Evolutionary conservation across 2,329 filamentous ascomycete species (phyloP).

Genomic region (Xylariaceae sp.): DNA sequence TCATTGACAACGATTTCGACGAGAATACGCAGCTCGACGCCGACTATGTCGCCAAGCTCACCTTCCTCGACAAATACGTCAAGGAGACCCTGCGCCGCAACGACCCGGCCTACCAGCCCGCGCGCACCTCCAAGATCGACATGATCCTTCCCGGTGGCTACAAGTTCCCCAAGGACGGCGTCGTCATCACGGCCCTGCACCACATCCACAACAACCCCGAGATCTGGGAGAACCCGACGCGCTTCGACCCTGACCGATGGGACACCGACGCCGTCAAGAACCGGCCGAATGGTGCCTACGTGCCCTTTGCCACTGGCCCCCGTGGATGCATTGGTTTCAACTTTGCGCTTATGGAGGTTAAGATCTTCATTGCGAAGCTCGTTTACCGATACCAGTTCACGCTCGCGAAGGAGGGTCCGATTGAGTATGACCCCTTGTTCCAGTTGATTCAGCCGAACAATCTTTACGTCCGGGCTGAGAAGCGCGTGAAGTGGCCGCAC

Average conservation of each 20-base stretch:
- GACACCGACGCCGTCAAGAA: slow-evolving; percentile 48
- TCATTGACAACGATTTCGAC: slow-evolving; percentile 45
- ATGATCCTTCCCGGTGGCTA: slow-evolving; percentile 56
- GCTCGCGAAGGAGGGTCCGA: slow-evolving; percentile 42
- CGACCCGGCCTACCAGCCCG: slow-evolving; percentile 58
- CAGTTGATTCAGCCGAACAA: slow-evolving; percentile 53
- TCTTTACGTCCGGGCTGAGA: slow-evolving; percentile 47
- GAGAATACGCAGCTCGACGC: slow-evolving; percentile 42
- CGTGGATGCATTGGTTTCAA: slow-evolving; percentile 61
- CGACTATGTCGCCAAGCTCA: slow-evolving; percentile 43
- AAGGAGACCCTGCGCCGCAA: slow-evolving; percentile 57
- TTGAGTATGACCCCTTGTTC: slow-evolving; percentile 57
- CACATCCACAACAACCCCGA: slow-evolving; percentile 49
- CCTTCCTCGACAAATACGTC: slow-evolving; percentile 52
- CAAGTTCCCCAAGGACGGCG: slow-evolving; percentile 44
- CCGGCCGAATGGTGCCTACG: slow-evolving; percentile 44
- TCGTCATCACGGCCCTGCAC: slow-evolving; percentile 50
- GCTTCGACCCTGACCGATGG: slow-evolving; percentile 58
- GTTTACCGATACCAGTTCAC: slow-evolving; percentile 54
- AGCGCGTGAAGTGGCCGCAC: slow-evolving; percentile 44
- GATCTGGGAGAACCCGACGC: slow-evolving; percentile 52
- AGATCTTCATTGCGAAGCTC: slow-evolving; percentile 53
- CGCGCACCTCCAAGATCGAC: slow-evolving; percentile 50
- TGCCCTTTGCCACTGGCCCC: slow-evolving; percentile 54
- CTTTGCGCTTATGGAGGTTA: slow-evolving; percentile 57